These are phyloP conservation scores for Apophysomyces sp. DNA, from an alignment of 371 early-diverging fungal genomes.

Conservation along the genomic window DNA sequence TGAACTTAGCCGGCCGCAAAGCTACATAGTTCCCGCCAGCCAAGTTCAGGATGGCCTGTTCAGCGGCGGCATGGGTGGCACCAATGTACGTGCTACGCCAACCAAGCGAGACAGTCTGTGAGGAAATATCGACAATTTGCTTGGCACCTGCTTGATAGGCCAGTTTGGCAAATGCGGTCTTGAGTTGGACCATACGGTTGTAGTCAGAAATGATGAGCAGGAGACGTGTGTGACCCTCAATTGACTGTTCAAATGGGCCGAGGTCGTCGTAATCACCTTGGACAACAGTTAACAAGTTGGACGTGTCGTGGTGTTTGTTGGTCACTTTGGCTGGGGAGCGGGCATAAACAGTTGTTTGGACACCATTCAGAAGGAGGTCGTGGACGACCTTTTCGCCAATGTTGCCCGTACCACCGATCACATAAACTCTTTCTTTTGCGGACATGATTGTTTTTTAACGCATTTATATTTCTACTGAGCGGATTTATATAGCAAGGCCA, in stretches of 20 bases:
- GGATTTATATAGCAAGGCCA: no score
- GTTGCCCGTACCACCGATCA: slow-evolving; percentile 37
- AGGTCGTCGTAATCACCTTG: slow-evolving; percentile 9
- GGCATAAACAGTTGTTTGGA: slow-evolving; percentile 1
- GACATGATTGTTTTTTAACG: no score
- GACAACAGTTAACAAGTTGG: background rate
- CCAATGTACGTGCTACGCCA: background rate
- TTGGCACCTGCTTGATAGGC: slow-evolving; percentile 5
- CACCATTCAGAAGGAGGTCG: slow-evolving; percentile 10
- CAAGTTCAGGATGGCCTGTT: background rate
- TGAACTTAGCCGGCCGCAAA: no score
- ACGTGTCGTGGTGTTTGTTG: background rate
- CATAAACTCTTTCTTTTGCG: slow-evolving; percentile 22
- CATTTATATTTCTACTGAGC: no score
- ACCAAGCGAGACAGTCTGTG: background rate
- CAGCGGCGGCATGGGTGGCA: background rate
- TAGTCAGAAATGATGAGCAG: slow-evolving; percentile 7
- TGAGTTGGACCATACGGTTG: background rate
- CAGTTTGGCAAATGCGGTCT: background rate
- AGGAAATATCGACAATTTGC: slow-evolving; percentile 9
- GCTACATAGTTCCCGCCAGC: background rate
- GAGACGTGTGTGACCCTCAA: slow-evolving; percentile 19
- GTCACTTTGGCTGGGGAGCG: slow-evolving; percentile 19
- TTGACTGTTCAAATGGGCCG: no score
- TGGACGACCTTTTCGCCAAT: slow-evolving; percentile 17